Conservation (phyloP, 1,284 basidiomycete genomes). For the Lignosus rhinocerotis region DNA sequence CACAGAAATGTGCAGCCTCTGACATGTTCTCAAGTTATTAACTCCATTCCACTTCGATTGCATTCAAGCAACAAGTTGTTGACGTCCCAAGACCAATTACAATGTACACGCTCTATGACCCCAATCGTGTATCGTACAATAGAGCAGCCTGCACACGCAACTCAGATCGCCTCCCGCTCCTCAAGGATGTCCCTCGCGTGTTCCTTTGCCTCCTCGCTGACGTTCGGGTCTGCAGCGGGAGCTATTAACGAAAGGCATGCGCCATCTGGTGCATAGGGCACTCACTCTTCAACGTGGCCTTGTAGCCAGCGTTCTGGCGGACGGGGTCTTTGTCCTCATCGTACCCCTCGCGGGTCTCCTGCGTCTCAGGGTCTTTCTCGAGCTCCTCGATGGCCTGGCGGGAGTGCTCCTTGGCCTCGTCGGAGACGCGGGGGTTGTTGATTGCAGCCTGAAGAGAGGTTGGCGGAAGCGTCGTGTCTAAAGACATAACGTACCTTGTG, state of each 20-base stretch:
- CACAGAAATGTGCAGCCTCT: too few relatives aligned
- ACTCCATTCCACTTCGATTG: too few relatives aligned
- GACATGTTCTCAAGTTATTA: too few relatives aligned
- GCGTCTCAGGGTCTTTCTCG: slow-evolving; percentile 26
- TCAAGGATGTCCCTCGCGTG: slow-evolving; percentile 40
- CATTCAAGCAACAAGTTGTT: too few relatives aligned
- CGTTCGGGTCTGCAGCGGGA: slow-evolving; percentile 40
- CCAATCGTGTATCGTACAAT: too few relatives aligned
- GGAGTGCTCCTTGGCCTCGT: slow-evolving; percentile 52
- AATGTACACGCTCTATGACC: too few relatives aligned
- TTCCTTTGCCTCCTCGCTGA: slow-evolving; percentile 43
- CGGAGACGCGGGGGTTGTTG: slow-evolving; percentile 49
- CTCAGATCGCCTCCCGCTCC: slow-evolving; percentile 28
- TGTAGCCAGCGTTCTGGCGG: slow-evolving; percentile 46
- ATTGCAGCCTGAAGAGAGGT: slow-evolving; percentile 44
- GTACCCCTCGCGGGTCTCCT: slow-evolving; percentile 17
- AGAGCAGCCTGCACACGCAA: not conserved
- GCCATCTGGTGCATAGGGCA: not conserved
- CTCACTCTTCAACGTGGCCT: slow-evolving; percentile 50
- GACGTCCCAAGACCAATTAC: too few relatives aligned
- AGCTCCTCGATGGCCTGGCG: slow-evolving; percentile 44
- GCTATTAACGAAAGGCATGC: not conserved
- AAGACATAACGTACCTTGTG: slow-evolving; percentile 26
- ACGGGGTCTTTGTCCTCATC: slow-evolving; percentile 29
- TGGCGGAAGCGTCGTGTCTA: not conserved